Conservation (phyloP, 495 filamentous ascomycete genomes). For the Aspergillus baeticus region DNA sequence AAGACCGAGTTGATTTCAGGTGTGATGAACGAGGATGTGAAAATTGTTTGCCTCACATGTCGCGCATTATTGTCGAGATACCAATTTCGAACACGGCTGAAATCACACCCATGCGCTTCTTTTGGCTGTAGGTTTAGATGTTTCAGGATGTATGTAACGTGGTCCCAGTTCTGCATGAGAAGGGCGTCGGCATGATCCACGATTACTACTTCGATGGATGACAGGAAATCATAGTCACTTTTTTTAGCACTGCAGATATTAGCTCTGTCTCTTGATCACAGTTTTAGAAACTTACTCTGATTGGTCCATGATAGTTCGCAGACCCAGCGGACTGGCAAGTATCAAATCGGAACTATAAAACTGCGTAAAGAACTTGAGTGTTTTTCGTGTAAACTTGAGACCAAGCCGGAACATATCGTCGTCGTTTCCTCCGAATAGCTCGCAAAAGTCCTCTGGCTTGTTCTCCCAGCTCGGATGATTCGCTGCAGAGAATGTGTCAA, state of each 20-base stretch:
- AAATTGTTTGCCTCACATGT: constrained; percentile 78
- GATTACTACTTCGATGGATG: constrained; percentile 85
- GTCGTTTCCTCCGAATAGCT: constrained; percentile 90
- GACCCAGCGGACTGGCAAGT: constrained; percentile 80
- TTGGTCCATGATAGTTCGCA: constrained; percentile 84
- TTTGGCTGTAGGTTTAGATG: constrained; percentile 90
- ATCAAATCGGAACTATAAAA: constrained; percentile 98
- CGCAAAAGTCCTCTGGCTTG: constrained; percentile 84
- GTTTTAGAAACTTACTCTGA: constrained; percentile 42
- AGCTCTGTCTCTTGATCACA: background rate
- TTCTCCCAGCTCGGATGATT: constrained; percentile 63
- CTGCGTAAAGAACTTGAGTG: constrained; percentile 88
- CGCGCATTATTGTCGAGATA: constrained; percentile 84
- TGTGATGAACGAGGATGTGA: constrained; percentile 79
- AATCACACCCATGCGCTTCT: constrained; percentile 91
- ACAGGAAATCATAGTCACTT: constrained; percentile 86
- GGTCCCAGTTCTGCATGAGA: constrained; percentile 98
- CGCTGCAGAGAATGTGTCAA: constrained; percentile 69
- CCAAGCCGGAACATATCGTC: constrained; percentile 95
- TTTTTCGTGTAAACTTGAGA: constrained; percentile 92
- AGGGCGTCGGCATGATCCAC: constrained; percentile 92
- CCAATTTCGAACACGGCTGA: constrained; percentile 85
- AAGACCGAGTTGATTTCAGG: constrained; percentile 84
- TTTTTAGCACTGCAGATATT: constrained; percentile 58
- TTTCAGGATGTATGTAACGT: constrained; percentile 84